These are phyloP conservation scores for Ophiostoma perfectum DNA, from an alignment of 2,329 filamentous ascomycete genomes.

Conservation along the genomic window DNA sequence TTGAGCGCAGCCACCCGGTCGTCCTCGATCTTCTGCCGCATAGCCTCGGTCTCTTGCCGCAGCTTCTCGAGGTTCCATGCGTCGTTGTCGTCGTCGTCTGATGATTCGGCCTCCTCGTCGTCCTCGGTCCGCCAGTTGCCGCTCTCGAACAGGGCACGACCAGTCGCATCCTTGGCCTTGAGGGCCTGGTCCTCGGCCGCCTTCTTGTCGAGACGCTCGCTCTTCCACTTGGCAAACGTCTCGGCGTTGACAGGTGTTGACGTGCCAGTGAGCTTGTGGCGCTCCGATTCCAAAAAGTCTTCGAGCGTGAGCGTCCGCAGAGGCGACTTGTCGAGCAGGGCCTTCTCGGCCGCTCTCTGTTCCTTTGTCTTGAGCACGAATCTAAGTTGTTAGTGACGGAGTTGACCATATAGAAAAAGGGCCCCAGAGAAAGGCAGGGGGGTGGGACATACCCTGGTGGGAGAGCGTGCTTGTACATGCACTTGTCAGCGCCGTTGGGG, in stretches of 20 bases:
- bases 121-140: conserved; percentile 76
- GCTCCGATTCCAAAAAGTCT: conserved; percentile 93
- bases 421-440: no score
- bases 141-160: conserved; percentile 90
- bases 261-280: conserved; percentile 86
- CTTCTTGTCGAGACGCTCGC: conserved; percentile 91
- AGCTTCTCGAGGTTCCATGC: conserved; percentile 77
- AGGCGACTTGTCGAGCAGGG: conserved; percentile 89
- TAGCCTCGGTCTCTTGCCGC: conserved; percentile 74
- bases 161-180: conserved; percentile 90
- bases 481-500: conserved; percentile 93
- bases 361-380: conserved; percentile 98
- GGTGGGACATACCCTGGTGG: conserved; percentile 70
- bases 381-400: conserved; percentile 41
- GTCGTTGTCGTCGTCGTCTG: conserved; percentile 48
- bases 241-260: conserved; percentile 92
- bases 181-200: conserved; percentile 85
- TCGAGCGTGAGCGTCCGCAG: conserved; percentile 91
- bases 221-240: conserved; percentile 94
- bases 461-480: conserved; percentile 96
- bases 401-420: neutral
- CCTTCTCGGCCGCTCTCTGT: conserved; percentile 91
- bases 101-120: conserved; percentile 51
- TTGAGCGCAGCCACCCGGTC: conserved; percentile 48
- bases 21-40: conserved; percentile 70